A percentile compares a stretch with the other conserved stretches of the same genome.
phyloP scores from a whole-genome alignment of 1,284 basidiomycete species.

The Melampsora americana region DNA sequence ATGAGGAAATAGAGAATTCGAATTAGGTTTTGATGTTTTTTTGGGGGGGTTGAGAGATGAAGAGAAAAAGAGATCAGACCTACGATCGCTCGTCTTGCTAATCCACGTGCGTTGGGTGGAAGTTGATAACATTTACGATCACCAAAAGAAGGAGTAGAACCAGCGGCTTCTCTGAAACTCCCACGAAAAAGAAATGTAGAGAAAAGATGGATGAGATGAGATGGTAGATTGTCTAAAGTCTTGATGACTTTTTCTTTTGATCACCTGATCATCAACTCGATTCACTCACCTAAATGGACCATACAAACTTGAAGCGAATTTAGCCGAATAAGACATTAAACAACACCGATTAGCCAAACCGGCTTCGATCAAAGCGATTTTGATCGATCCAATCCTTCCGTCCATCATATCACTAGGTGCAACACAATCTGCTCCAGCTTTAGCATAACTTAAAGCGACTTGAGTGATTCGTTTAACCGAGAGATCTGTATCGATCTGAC shows the following conservation, averaged over 20 bases:
- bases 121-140: conserved; percentile 97
- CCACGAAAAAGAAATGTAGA: not conserved
- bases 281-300: conserved; percentile 98
- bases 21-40: conserved; percentile 15
- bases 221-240: not conserved
- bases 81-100: conserved; percentile 89
- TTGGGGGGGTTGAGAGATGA: not conserved
- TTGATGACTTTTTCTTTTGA: not conserved
- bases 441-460: conserved; percentile 86
- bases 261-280: not conserved
- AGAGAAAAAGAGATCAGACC: conserved; percentile 54
- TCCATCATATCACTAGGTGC: conserved; percentile 99
- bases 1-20: not conserved
- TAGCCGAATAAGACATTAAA: conserved; percentile 97
- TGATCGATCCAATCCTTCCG: conserved; percentile 85
- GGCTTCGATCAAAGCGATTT: conserved; percentile 73
- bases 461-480: conserved; percentile 82
- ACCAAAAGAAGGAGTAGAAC: conserved; percentile 88
- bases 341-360: conserved; percentile 81
- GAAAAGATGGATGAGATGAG: not conserved
- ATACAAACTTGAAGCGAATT: conserved; percentile 94
- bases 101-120: conserved; percentile 78
- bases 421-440: conserved; percentile 91
- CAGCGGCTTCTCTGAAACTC: conserved; percentile 86
- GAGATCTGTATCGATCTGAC: conserved; percentile 62